These are phyloP conservation scores for Pyricularia grisea DNA, from an alignment of 2,329 filamentous ascomycete species.

Conservation along the genomic window DNA sequence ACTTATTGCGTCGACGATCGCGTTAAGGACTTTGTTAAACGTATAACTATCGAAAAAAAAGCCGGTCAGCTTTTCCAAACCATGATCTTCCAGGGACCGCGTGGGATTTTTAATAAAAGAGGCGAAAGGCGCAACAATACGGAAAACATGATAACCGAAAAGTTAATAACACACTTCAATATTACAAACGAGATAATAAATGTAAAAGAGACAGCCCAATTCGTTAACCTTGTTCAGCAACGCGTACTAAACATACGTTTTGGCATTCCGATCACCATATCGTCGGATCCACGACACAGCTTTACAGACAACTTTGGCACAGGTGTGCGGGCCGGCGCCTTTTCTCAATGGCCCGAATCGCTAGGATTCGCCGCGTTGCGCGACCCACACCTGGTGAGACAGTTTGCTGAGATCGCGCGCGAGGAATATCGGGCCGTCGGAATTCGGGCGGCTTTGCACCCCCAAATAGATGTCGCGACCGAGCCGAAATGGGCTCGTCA, in stretches of 20 bases:
- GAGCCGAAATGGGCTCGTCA: not conserved
- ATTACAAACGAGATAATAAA: constrained; percentile 15
- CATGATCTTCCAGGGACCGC: not conserved
- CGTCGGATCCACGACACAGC: not conserved
- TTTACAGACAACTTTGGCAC: not conserved
- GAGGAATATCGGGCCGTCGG: not conserved
- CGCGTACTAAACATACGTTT: constrained; percentile 18
- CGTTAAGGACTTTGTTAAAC: not conserved
- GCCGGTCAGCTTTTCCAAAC: not conserved
- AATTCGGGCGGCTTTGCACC: not conserved
- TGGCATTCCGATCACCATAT: not conserved
- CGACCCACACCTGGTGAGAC: not conserved
- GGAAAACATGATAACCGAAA: not conserved
- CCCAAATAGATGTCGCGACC: not conserved
- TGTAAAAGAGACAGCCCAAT: constrained; percentile 23
- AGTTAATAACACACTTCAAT: constrained; percentile 11
- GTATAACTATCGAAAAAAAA: not conserved
- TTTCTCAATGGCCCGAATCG: not conserved
- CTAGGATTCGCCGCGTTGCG: not conserved
- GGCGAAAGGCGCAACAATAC: not conserved
- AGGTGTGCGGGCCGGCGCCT: not conserved
- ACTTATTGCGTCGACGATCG: not conserved
- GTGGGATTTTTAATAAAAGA: not conserved
- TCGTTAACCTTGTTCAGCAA: constrained; percentile 31
- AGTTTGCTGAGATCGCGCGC: not conserved